A percentile compares a stretch with the other conserved stretches of the same genome.
Evolutionary conservation across 805 yeast genomes (phyloP).

Genomic region (Hagleromyces aurorensis): DNA sequence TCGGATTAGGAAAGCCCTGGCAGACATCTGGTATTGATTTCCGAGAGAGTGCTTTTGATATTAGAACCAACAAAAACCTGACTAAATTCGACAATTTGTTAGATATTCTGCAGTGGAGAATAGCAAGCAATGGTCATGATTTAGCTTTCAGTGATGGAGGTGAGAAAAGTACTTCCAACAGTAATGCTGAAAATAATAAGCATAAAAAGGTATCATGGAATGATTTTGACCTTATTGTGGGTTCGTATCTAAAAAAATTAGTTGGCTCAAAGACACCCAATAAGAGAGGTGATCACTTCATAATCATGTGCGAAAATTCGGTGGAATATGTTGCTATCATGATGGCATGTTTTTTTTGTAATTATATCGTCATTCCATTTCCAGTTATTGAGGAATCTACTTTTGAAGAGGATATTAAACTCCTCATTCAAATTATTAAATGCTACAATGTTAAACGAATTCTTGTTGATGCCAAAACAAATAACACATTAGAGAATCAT

Average conservation of each 20-base stretch:
- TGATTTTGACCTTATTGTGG: slow-evolving; percentile 67
- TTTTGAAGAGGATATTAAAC: slow-evolving; percentile 64
- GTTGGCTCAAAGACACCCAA: slow-evolving; percentile 55
- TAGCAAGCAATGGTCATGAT: slow-evolving; percentile 65
- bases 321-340: slow-evolving; percentile 81
- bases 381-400: slow-evolving; percentile 64
- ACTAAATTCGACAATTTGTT: slow-evolving; percentile 64
- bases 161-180: slow-evolving; percentile 26
- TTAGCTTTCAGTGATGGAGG: slow-evolving; percentile 52
- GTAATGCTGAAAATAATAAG: slow-evolving; percentile 36
- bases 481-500: slow-evolving; percentile 20
- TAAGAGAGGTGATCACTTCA: slow-evolving; percentile 62
- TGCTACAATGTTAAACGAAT: slow-evolving; percentile 67
- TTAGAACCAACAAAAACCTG: slow-evolving; percentile 63
- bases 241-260: slow-evolving; percentile 65
- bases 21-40: slow-evolving; percentile 81
- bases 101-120: slow-evolving; percentile 74
- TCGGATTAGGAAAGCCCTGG: slow-evolving; percentile 17
- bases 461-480: slow-evolving; percentile 50
- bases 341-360: slow-evolving; percentile 79
- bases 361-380: slow-evolving; percentile 54
- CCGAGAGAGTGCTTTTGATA: slow-evolving; percentile 69
- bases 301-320: slow-evolving; percentile 76
- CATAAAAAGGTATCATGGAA: slow-evolving; percentile 65
- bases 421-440: slow-evolving; percentile 54